Evolutionary conservation across 2,329 filamentous ascomycete species (phyloP).

Genomic region (Fusarium mundagurra): DNA sequence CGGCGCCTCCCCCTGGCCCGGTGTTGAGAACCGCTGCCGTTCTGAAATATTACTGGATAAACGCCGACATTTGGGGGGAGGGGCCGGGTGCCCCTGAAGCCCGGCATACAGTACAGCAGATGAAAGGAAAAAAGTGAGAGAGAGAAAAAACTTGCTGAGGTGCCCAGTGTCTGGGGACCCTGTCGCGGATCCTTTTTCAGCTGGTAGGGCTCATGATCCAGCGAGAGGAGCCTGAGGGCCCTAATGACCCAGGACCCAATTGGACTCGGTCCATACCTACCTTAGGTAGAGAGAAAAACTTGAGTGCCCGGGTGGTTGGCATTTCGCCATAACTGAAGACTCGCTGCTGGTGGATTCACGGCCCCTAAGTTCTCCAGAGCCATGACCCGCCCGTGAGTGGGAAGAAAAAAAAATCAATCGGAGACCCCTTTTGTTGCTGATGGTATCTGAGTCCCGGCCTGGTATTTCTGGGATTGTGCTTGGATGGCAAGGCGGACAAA

Average conservation of each 20-base stretch:
- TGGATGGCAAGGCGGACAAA: slow-evolving; percentile 23
- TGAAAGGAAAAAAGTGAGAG: not conserved
- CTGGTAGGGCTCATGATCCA: slow-evolving; percentile 32
- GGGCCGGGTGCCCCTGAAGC: slow-evolving; percentile 29
- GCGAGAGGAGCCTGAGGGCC: not conserved
- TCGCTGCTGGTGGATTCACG: slow-evolving; percentile 28
- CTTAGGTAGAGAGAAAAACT: not conserved
- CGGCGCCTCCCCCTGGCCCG: slow-evolving; percentile 41
- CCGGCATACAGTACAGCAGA: slow-evolving; percentile 15
- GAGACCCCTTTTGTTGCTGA: slow-evolving; percentile 19
- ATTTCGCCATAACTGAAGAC: not conserved
- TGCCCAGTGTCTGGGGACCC: slow-evolving; percentile 25
- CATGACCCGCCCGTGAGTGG: slow-evolving; percentile 26
- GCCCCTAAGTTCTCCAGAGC: slow-evolving; percentile 32
- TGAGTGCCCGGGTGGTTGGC: slow-evolving; percentile 11
- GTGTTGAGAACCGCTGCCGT: slow-evolving; percentile 22
- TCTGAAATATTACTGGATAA: slow-evolving; percentile 19
- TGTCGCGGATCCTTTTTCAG: slow-evolving; percentile 41
- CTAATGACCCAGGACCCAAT: not conserved
- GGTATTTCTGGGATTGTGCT: slow-evolving; percentile 19
- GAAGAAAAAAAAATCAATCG: slow-evolving; percentile 7
- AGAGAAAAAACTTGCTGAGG: slow-evolving; percentile 18
- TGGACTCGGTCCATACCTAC: not conserved
- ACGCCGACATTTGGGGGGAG: slow-evolving; percentile 21
- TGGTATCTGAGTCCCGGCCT: slow-evolving; percentile 19